A percentile compares a stretch with the other conserved stretches of the same genome.
phyloP scores from a whole-genome alignment of 2,329 filamentous ascomycete species.

The Colletotrichum sojae region DNA sequence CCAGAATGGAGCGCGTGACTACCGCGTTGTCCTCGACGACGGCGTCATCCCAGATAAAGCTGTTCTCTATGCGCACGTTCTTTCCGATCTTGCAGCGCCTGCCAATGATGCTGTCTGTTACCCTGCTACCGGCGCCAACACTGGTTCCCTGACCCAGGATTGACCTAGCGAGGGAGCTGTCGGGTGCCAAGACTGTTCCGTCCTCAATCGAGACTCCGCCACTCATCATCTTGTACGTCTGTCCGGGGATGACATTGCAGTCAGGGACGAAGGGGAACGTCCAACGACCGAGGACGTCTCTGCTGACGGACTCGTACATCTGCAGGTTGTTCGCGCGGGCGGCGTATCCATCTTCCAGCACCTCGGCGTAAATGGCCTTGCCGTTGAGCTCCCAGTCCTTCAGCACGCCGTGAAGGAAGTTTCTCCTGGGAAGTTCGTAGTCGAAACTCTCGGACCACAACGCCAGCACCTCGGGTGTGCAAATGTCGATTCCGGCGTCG shows the following conservation, averaged over 20 bases:
- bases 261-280: slow-evolving; percentile 91
- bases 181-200: slow-evolving; percentile 79
- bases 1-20: slow-evolving; percentile 82
- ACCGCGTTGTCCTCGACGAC: slow-evolving; percentile 81
- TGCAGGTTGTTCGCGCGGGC: slow-evolving; percentile 88
- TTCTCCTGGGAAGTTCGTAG: slow-evolving; percentile 89
- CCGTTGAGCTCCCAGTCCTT: slow-evolving; percentile 98
- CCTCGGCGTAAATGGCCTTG: slow-evolving; percentile 94
- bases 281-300: slow-evolving; percentile 89
- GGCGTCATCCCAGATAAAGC: slow-evolving; percentile 90
- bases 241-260: slow-evolving; percentile 84
- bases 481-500: slow-evolving; percentile 96
- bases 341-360: slow-evolving; percentile 86
- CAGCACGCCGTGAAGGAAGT: slow-evolving; percentile 91
- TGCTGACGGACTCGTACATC: slow-evolving; percentile 90
- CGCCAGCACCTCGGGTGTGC: slow-evolving; percentile 93
- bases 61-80: slow-evolving; percentile 83
- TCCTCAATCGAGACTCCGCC: slow-evolving; percentile 84
- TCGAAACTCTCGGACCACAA: slow-evolving; percentile 99
- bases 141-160: slow-evolving; percentile 83
- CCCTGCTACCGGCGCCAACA: slow-evolving; percentile 78
- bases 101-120: slow-evolving; percentile 86
- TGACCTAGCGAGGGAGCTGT: slow-evolving; percentile 78
- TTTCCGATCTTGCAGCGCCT: slow-evolving; percentile 88
- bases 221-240: slow-evolving; percentile 80